These are phyloP conservation scores for Chimonanthus praecox DNA, from an alignment of 164 flowering plant species.

Conservation along the genomic window DNA sequence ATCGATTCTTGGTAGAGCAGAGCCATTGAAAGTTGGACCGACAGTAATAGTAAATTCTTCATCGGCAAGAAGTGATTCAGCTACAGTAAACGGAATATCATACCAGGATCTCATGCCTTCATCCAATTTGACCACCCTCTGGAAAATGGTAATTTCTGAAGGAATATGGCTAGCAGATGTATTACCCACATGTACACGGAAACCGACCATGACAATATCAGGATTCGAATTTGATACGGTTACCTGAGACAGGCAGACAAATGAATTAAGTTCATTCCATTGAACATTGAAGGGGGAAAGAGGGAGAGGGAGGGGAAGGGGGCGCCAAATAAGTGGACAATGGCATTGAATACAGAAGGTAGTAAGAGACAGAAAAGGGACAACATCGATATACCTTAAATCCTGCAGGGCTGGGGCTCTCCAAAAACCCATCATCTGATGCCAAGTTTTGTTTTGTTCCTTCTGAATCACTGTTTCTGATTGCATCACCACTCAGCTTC, in stretches of 20 bases:
- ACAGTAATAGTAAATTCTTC: constrained; percentile 78
- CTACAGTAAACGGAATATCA: constrained; percentile 94
- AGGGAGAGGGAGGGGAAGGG: not conserved
- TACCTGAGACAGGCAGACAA: constrained; percentile 44
- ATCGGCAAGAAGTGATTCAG: constrained; percentile 96
- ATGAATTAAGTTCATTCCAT: constrained; percentile 5
- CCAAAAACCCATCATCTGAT: constrained; percentile 92
- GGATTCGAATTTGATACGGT: constrained; percentile 92
- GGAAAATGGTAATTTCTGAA: constrained; percentile 73
- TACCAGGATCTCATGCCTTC: constrained; percentile 98
- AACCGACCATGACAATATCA: constrained; percentile 97
- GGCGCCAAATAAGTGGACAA: not conserved
- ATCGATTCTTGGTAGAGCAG: constrained; percentile 81
- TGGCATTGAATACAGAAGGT: not conserved
- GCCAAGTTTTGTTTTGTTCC: constrained; percentile 86
- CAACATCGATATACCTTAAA: constrained; percentile 58
- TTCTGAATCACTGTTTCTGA: constrained; percentile 90
- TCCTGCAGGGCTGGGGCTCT: constrained; percentile 75
- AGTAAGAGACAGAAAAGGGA: not conserved
- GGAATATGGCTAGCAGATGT: constrained; percentile 89
- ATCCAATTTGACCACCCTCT: constrained; percentile 83
- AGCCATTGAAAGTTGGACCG: constrained; percentile 80
- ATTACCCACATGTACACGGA: constrained; percentile 91
- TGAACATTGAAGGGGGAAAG: not conserved
- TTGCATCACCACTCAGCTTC: constrained; percentile 86